phyloP scores from a whole-genome alignment of 2,329 filamentous ascomycete genomes.

The Cytospora schulzeri region DNA sequence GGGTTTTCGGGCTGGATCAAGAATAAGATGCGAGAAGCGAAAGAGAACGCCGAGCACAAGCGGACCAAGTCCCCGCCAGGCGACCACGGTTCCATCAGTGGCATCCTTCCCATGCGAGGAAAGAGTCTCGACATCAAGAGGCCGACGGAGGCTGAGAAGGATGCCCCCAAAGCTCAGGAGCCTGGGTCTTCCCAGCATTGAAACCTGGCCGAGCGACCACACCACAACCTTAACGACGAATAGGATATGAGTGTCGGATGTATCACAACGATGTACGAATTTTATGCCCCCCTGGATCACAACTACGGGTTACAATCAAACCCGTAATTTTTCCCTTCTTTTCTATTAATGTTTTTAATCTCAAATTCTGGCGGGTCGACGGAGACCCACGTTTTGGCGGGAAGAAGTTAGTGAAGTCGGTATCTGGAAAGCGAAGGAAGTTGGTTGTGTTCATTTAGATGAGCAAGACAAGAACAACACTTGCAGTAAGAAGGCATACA shows the following conservation, averaged over 20 bases:
- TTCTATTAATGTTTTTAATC: conserved; percentile 24
- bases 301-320: conserved; percentile 17
- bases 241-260: conserved; percentile 18
- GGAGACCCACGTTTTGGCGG: neutral
- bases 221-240: conserved; percentile 1
- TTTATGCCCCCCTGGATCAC: conserved; percentile 15
- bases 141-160: conserved; percentile 40
- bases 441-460: conserved; percentile 14
- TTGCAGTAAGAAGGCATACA: conserved; percentile 5
- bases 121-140: conserved; percentile 53
- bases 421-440: neutral
- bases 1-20: conserved; percentile 61
- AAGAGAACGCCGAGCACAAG: conserved; percentile 57
- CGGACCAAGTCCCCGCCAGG: conserved; percentile 59
- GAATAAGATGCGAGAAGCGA: conserved; percentile 61
- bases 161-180: conserved; percentile 17
- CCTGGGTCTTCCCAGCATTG: conserved; percentile 16
- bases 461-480: conserved; percentile 14
- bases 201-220: neutral
- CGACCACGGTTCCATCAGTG: conserved; percentile 36
- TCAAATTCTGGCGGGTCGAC: conserved; percentile 12
- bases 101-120: conserved; percentile 42
- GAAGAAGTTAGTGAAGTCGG: neutral
- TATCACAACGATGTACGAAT: conserved; percentile 23
- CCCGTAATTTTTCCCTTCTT: conserved; percentile 5